Percentiles rank a stretch among this genome's conserved stretches.
Conservation (phyloP, 1,284 basidiomycete genomes). For the Trametes hirsuta region DNA sequence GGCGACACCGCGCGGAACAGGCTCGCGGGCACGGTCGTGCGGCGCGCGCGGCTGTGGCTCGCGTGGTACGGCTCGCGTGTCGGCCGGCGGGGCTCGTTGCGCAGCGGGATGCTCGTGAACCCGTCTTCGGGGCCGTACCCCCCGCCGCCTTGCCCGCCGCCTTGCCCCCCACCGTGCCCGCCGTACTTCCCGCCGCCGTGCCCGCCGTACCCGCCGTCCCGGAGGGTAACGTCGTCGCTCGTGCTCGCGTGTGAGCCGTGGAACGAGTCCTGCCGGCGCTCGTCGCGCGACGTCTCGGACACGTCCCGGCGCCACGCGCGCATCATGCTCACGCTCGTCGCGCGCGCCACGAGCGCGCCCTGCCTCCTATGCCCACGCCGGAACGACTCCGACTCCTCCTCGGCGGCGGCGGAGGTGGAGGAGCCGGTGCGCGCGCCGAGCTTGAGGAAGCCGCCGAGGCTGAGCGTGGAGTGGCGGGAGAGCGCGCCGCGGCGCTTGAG, state of each 20-base stretch:
- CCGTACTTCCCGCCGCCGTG: background rate
- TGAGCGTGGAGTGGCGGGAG: slow-evolving; percentile 21
- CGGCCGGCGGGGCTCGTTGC: slow-evolving; percentile 19
- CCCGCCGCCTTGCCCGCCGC: background rate
- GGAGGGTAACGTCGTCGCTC: background rate
- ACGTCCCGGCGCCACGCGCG: slow-evolving; percentile 23
- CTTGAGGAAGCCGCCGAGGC: slow-evolving; percentile 20
- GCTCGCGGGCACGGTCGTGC: slow-evolving; percentile 23
- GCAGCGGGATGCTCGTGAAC: slow-evolving; percentile 12
- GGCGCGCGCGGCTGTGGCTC: slow-evolving; percentile 2
- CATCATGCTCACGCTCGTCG: slow-evolving; percentile 21
- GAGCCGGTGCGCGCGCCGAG: slow-evolving; percentile 10
- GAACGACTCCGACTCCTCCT: background rate
- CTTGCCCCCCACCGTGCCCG: background rate
- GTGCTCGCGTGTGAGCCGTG: slow-evolving; percentile 1
- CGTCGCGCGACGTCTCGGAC: slow-evolving; percentile 1
- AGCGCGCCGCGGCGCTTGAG: slow-evolving; percentile 14
- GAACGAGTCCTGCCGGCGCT: background rate
- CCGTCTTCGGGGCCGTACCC: slow-evolving; percentile 4
- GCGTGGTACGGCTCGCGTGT: slow-evolving; percentile 28
- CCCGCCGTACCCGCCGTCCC: background rate
- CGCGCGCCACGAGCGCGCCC: slow-evolving; percentile 1
- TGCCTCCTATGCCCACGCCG: background rate
- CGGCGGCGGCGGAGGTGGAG: background rate
- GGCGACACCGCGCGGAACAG: slow-evolving; percentile 25